Evolutionary conservation across 306 rosid species (phyloP), one percentile per base, ranked within the genome.

Genomic region (Cyclanthera cordifolia): DNA sequence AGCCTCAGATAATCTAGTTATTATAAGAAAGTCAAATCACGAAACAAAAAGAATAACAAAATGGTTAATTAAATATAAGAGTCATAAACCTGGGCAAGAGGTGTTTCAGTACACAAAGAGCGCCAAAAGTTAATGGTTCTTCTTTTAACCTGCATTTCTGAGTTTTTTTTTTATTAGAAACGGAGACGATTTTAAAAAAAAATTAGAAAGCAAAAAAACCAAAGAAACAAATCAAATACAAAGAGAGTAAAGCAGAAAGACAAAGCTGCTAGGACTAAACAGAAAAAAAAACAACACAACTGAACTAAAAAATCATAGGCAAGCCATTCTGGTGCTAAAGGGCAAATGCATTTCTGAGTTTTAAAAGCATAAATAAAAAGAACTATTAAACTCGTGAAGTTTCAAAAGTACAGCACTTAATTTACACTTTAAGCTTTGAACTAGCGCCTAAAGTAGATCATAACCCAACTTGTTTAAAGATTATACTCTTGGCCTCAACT

Each of bases 141-240:
- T 92, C 97, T 85, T 83, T 87, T 81, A 89, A 75, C 81, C 83
- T 80, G 84, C 96, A 92, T 87, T 92, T 92, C 97, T 92, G 84
- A 70, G 68, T 45, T 72, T 63, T 60, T n/a, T n/a, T n/a, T n/a
- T n/a, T n/a, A n/a, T n/a, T n/a, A n/a, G n/a, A n/a, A n/a, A n/a
- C n/a, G n/a, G n/a, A n/a, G n/a, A n/a, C n/a, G n/a, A n/a, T n/a
- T n/a, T n/a, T n/a, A n/a, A n/a, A n/a, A n/a, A n/a, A n/a, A n/a
- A n/a, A n/a, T n/a, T n/a, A n/a, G n/a, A n/a, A n/a, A n/a, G n/a
- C n/a, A n/a, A n/a, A n/a, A n/a, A n/a, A n/a, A n/a, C n/a, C n/a
- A n/a, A n/a, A n/a, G n/a, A n/a, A n/a, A n/a, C n/a, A n/a, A n/a
- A n/a, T n/a, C n/a, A n/a, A n/a, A n/a, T n/a, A n/a, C n/a, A n/a